Conservation (phyloP, 768 basidiomycete genomes). For the Pulveroboletus sp. region DNA sequence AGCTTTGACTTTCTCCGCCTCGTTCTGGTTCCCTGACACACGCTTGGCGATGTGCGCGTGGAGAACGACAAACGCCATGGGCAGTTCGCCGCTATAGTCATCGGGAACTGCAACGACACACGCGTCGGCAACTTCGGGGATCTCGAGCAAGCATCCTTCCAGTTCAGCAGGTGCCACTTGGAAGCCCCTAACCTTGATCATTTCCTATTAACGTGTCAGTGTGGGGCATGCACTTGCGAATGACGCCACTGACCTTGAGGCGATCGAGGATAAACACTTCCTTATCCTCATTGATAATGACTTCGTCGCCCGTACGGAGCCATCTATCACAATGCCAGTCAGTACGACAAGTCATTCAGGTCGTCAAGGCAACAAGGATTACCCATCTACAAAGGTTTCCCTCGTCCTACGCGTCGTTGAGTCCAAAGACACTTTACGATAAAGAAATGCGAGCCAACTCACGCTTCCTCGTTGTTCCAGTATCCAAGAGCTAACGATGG, state of each 20-base stretch:
- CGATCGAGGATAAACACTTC: constrained; percentile 62
- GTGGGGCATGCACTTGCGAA: background rate
- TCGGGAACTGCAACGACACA: constrained; percentile 66
- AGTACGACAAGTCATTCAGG: background rate
- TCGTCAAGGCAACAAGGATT: constrained; percentile 5
- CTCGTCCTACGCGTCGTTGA: constrained; percentile 42
- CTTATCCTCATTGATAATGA: constrained; percentile 45
- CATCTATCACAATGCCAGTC: constrained; percentile 38
- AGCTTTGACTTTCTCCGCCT: constrained; percentile 35
- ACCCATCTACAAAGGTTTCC: constrained; percentile 69
- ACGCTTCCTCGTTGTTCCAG: constrained; percentile 58
- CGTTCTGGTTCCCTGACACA: constrained; percentile 26
- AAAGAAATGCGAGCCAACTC: constrained; percentile 21
- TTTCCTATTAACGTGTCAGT: constrained; percentile 40
- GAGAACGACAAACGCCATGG: constrained; percentile 63
- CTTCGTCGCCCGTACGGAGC: constrained; percentile 68
- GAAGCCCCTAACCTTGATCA: constrained; percentile 66
- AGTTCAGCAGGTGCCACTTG: constrained; percentile 74
- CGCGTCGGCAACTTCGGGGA: constrained; percentile 53
- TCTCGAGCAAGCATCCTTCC: constrained; percentile 59
- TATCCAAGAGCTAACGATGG: constrained; percentile 42
- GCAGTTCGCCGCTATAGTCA: constrained; percentile 69
- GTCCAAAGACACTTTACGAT: background rate
- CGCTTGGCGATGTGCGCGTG: constrained; percentile 37
- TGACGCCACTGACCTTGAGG: constrained; percentile 42